phyloP scores from a whole-genome alignment of 805 yeast genomes.

The Candida ulmi region DNA sequence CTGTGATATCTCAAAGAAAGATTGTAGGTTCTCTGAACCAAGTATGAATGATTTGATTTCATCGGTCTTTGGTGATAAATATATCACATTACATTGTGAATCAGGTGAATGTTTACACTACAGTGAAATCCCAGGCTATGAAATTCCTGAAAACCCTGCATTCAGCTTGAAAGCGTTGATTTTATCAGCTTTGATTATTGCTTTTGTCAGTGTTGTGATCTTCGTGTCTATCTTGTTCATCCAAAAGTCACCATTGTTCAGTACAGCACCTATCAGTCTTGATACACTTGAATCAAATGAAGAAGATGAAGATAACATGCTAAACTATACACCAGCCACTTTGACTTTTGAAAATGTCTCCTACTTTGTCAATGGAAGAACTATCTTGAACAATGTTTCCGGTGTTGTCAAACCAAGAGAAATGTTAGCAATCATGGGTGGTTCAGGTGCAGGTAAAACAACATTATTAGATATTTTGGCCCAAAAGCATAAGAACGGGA shows the following conservation, averaged over 20 bases:
- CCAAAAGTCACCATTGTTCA: conserved; percentile 59
- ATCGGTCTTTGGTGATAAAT: conserved; percentile 92
- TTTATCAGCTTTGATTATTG: conserved; percentile 38
- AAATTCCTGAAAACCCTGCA: conserved; percentile 46
- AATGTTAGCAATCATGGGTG: conserved; percentile 95
- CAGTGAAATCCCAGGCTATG: conserved; percentile 90
- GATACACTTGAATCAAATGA: conserved; percentile 22
- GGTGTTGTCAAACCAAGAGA: conserved; percentile 86
- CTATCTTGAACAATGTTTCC: conserved; percentile 55
- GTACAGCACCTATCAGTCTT: conserved; percentile 20
- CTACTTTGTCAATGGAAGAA: conserved; percentile 49
- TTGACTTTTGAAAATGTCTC: conserved; percentile 70
- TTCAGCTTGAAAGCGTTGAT: conserved; percentile 42
- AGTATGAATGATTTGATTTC: conserved; percentile 89
- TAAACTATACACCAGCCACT: conserved; percentile 58
- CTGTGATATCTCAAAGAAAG: conserved; percentile 58
- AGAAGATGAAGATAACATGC: conserved; percentile 37
- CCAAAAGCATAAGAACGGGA: conserved; percentile 77
- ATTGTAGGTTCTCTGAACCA: conserved; percentile 87
- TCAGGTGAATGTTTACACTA: conserved; percentile 92
- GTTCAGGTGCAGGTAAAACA: conserved; percentile 98
- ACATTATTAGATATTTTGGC: conserved; percentile 90
- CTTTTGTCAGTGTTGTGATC: conserved; percentile 31
- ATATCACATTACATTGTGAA: conserved; percentile 71
- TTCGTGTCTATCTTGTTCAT: conserved; percentile 39